Evolutionary conservation across 352 stramenopile species (phyloP).

Genomic region (Phytophthora boehmeriae): DNA sequence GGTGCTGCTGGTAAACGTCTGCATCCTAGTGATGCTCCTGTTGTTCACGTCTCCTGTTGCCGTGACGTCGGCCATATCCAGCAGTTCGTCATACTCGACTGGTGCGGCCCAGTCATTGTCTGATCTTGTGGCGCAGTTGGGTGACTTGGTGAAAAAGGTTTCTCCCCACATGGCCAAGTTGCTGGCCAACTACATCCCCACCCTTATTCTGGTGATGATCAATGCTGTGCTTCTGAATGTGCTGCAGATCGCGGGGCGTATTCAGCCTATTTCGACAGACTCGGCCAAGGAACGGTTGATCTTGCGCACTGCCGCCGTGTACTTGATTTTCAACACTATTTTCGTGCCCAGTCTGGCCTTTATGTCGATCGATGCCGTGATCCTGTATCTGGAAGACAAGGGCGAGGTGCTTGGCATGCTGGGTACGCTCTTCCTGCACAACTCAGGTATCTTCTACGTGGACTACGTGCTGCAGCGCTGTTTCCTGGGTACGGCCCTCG

Average conservation of each 20-base stretch:
- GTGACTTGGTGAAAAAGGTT: slow-evolving; percentile 58
- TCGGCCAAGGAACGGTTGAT: slow-evolving; percentile 87
- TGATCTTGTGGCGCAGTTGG: slow-evolving; percentile 65
- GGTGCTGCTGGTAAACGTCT: slow-evolving; percentile 76
- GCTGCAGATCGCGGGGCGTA: slow-evolving; percentile 76
- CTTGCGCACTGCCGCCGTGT: slow-evolving; percentile 75
- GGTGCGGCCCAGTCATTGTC: slow-evolving; percentile 68
- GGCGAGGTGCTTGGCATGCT: slow-evolving; percentile 83
- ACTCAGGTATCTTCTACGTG: slow-evolving; percentile 90
- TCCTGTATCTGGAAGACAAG: slow-evolving; percentile 78
- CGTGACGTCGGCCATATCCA: slow-evolving; percentile 84
- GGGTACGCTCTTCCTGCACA: slow-evolving; percentile 85
- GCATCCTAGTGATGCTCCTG: slow-evolving; percentile 76
- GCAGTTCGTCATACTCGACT: slow-evolving; percentile 65
- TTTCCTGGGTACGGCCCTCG: slow-evolving; percentile 81
- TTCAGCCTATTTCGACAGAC: slow-evolving; percentile 85
- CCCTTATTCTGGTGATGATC: slow-evolving; percentile 88
- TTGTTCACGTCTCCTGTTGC: slow-evolving; percentile 86
- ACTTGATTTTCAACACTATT: slow-evolving; percentile 90
- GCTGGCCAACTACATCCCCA: slow-evolving; percentile 80
- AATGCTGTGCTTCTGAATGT: slow-evolving; percentile 88
- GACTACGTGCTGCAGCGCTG: slow-evolving; percentile 87
- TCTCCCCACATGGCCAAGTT: slow-evolving; percentile 85
- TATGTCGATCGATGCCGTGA: slow-evolving; percentile 84
- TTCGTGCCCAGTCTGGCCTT: slow-evolving; percentile 87